These are phyloP conservation scores for Yamadazyma siamensis DNA, from an alignment of 1,139 yeast genomes.

Conservation along the genomic window DNA sequence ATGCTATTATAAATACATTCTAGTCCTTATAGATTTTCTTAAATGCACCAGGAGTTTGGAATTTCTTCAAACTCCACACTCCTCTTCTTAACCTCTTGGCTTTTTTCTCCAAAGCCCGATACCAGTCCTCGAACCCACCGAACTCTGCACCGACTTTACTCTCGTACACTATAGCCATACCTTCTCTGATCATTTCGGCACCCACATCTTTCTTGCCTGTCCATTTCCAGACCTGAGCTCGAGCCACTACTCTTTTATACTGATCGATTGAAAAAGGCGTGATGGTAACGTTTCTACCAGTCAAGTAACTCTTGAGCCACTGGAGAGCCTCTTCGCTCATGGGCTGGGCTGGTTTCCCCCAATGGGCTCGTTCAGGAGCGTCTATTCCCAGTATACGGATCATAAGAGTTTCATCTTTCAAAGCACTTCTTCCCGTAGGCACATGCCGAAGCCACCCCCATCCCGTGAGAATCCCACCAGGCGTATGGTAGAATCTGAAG, in stretches of 20 bases:
- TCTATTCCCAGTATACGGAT: constrained; percentile 92
- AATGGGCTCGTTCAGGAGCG: constrained; percentile 95
- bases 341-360: constrained; percentile 93
- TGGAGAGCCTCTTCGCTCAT: constrained; percentile 76
- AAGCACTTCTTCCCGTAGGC: constrained; percentile 39
- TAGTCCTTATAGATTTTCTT: constrained; percentile 38
- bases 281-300: constrained; percentile 66
- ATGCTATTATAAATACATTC: constrained; percentile 1
- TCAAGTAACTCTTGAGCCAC: constrained; percentile 66
- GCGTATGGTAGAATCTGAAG: constrained; percentile 87
- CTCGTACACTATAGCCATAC: constrained; percentile 87
- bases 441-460: constrained; percentile 85
- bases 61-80: constrained; percentile 59
- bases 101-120: constrained; percentile 52
- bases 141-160: constrained; percentile 80
- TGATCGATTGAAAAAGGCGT: constrained; percentile 84
- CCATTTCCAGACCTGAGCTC: constrained; percentile 72
- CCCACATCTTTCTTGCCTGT: constrained; percentile 77
- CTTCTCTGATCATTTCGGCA: constrained; percentile 78
- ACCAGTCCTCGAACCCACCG: constrained; percentile 66
- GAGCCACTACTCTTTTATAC: constrained; percentile 83
- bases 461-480: constrained; percentile 84
- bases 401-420: constrained; percentile 58
- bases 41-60: constrained; percentile 78
- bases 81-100: constrained; percentile 64